Percentiles rank a stretch among this genome's conserved stretches.
These are phyloP conservation scores for Arthroderma uncinatum DNA, from an alignment of 2,329 filamentous ascomycete species.

Conservation along the genomic window DNA sequence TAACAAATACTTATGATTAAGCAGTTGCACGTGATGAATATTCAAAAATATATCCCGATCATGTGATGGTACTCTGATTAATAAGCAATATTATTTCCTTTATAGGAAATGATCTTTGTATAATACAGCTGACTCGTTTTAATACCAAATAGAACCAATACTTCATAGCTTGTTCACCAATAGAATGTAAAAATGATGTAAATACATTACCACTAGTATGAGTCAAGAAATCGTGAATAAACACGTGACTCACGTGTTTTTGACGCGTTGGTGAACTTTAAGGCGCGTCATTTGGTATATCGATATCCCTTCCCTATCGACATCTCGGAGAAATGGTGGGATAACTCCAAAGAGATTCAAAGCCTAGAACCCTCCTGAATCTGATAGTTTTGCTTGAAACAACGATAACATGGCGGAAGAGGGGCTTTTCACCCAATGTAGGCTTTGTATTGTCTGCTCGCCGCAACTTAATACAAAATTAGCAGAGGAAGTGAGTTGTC, in stretches of 20 bases:
- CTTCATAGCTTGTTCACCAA: too few relatives aligned
- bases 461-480: constrained; percentile 29
- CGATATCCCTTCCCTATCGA: background rate
- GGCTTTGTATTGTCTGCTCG: constrained; percentile 37
- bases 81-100: too few relatives aligned
- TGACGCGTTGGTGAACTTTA: background rate
- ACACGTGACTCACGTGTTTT: background rate
- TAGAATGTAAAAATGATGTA: too few relatives aligned
- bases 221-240: background rate
- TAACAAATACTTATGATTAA: too few relatives aligned
- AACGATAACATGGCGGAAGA: constrained; percentile 12
- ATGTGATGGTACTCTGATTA: too few relatives aligned
- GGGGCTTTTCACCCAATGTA: constrained; percentile 36
- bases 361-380: background rate
- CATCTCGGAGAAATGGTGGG: background rate
- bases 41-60: too few relatives aligned
- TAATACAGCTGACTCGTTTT: too few relatives aligned
- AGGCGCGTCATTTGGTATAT: background rate
- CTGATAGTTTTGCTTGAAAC: background rate
- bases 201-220: too few relatives aligned
- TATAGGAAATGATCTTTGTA: too few relatives aligned
- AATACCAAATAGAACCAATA: too few relatives aligned
- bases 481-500: constrained; percentile 31
- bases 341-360: background rate
- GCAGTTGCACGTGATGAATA: too few relatives aligned